Evolutionary conservation across 1,284 basidiomycete species (phyloP).

Genomic region (Leccinum fallax): DNA sequence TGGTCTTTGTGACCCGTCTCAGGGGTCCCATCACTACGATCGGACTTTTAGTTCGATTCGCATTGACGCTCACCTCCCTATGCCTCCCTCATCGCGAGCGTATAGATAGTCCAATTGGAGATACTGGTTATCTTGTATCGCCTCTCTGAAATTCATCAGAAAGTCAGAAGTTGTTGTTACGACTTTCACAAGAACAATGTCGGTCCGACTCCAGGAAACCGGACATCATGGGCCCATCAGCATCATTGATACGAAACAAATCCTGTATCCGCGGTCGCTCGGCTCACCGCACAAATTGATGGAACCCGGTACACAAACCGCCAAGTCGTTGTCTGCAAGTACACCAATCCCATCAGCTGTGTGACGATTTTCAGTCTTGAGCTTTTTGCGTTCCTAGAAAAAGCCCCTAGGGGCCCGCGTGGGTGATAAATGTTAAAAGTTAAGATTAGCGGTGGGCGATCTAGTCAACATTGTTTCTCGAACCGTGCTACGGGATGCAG

Average conservation of each 20-base stretch:
- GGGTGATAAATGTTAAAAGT: constrained; percentile 16
- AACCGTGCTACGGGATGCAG: not conserved
- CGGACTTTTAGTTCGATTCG: not conserved
- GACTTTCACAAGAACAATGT: too few species aligned
- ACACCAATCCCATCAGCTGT: not conserved
- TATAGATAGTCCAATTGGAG: not conserved
- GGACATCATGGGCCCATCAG: not conserved
- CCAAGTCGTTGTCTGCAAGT: not conserved
- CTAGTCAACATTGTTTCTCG: not conserved
- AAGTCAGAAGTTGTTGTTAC: not conserved
- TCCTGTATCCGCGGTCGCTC: constrained; percentile 5
- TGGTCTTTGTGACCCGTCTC: not conserved
- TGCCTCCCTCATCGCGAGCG: not conserved
- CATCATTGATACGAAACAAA: not conserved
- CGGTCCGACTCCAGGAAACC: not conserved
- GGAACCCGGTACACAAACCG: not conserved
- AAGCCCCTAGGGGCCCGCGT: constrained; percentile 2
- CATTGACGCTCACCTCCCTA: not conserved
- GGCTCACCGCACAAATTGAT: not conserved
- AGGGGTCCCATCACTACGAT: not conserved
- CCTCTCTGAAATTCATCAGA: too few species aligned
- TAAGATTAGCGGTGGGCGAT: constrained; percentile 7
- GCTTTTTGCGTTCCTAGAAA: not conserved
- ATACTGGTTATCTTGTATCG: not conserved
- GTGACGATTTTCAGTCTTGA: not conserved